phyloP scores from a whole-genome alignment of 2,329 filamentous ascomycete species.

The Pyricularia grisea region DNA sequence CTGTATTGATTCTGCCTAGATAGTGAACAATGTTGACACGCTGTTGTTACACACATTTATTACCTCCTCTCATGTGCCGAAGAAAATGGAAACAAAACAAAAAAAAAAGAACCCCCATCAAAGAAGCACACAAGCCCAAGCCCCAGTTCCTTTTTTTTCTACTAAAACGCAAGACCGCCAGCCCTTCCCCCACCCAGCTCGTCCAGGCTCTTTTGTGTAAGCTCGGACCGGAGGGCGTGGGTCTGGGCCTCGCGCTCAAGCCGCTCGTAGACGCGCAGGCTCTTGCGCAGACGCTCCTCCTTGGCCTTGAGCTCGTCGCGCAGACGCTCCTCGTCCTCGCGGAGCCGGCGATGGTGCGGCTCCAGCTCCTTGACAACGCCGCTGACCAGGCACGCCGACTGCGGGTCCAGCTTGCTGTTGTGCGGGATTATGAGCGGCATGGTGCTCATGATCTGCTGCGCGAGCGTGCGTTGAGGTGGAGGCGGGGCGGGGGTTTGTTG shows the following conservation, averaged over 20 bases:
- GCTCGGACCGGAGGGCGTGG: constrained; percentile 44
- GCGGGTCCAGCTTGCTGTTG: constrained; percentile 39
- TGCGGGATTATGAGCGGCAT: constrained; percentile 40
- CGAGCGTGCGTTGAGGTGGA: constrained; percentile 28
- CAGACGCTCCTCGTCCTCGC: constrained; percentile 48
- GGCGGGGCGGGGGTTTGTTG: constrained; percentile 3
- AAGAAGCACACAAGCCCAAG: too few relatives aligned
- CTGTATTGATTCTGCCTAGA: neutral
- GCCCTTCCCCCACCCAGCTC: constrained; percentile 46
- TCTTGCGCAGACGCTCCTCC: constrained; percentile 45
- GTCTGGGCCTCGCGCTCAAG: constrained; percentile 43
- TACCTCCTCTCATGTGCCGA: neutral
- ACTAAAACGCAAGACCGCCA: constrained; percentile 44
- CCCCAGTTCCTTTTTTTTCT: neutral
- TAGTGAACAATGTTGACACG: neutral
- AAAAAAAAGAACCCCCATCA: neutral
- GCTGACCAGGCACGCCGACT: constrained; percentile 29
- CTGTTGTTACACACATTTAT: neutral
- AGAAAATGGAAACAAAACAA: too few relatives aligned
- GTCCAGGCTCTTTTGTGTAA: constrained; percentile 47
- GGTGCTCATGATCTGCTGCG: constrained; percentile 40
- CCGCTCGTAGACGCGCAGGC: constrained; percentile 42
- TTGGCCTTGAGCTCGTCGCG: constrained; percentile 42
- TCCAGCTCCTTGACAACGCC: constrained; percentile 46
- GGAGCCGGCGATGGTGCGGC: constrained; percentile 41